phyloP scores from a whole-genome alignment of 164 flowering plant genomes.

The Magnolia kwangsiensis region DNA sequence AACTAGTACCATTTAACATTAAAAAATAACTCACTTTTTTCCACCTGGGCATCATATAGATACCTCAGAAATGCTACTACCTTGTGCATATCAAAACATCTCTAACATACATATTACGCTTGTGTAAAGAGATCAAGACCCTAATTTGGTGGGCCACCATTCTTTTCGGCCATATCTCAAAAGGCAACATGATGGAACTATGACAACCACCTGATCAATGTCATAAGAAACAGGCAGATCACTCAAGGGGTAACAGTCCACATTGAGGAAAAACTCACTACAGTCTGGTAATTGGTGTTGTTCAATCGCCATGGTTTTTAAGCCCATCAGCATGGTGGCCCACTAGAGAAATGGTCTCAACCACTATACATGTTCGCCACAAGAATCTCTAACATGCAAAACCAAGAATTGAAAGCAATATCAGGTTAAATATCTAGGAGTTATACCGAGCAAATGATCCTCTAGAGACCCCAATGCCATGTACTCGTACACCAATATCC shows the following conservation, averaged over 20 bases:
- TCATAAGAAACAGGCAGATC: no score
- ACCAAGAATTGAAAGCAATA: neutral
- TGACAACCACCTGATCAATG: no score
- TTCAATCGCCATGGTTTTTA: neutral
- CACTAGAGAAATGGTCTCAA: no score
- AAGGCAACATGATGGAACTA: no score
- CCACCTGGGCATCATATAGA: no score
- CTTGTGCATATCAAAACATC: no score
- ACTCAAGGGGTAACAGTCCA: neutral
- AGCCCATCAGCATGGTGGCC: neutral
- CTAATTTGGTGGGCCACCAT: no score
- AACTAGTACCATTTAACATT: neutral
- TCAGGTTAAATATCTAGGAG: neutral
- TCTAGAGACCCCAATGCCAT: slow-evolving; percentile 77
- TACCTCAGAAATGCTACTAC: no score
- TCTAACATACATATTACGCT: no score
- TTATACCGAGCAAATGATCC: slow-evolving; percentile 81
- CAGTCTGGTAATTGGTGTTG: neutral
- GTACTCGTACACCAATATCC: slow-evolving; percentile 76
- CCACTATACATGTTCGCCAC: neutral
- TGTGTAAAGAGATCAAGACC: no score
- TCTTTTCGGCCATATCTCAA: no score
- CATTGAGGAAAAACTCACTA: neutral
- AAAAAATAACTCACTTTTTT: neutral
- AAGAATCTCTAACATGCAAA: neutral